Evolutionary conservation across 1,284 basidiomycete species (phyloP), one percentile per base, ranked within the genome.

Genomic region (Xerocomus cyaneibrunnescens): DNA sequence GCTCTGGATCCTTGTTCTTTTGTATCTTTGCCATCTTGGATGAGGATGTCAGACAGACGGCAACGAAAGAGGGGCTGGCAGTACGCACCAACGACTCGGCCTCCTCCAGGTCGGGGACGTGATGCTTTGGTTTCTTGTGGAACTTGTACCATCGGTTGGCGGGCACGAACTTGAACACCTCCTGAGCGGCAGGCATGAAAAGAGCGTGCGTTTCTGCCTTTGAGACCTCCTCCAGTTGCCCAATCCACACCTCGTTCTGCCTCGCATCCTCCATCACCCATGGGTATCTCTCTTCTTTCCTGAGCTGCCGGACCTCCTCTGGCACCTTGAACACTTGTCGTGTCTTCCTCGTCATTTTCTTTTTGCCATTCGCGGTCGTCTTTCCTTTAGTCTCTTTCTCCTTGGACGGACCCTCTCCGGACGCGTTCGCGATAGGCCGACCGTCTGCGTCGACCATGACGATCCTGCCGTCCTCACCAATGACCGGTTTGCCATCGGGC

Each of bases 131-230:
- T 61, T 84, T 85, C 74, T 89, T 91, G 72, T 89, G 87, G 65
- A 94, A 93, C 69, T 91, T 91, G 75, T 94, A 94, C 87, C 89
- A 94, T 42, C 92, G 79, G 66, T 92, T 83, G 5, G 88, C 84
- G 17, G 91, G 87, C 8, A 94, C 85, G 69, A 94, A 92, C 65
- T 88, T 85, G 77, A 94, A 94, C 30, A 84, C 77, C 52, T 87
- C 79, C 62, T 84, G 81, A 44, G 81, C 79, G 14, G 85, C 81
- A 35, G 87, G 87, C 86, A 89, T 88, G 62, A 87, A 85, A 66
- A 87, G 82, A 9, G 78, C 84, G 50, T 84, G 79, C 7, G 77
- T 80, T 45, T 78, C 78, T 9, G 81, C 75, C 68, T 82, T 90
- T 19, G 79, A 73, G 7, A 81, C 76, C 52, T 92, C 90, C 67